phyloP scores from a whole-genome alignment of 192 early-diverging fungal genomes.

The Entrophospora sp. region DNA sequence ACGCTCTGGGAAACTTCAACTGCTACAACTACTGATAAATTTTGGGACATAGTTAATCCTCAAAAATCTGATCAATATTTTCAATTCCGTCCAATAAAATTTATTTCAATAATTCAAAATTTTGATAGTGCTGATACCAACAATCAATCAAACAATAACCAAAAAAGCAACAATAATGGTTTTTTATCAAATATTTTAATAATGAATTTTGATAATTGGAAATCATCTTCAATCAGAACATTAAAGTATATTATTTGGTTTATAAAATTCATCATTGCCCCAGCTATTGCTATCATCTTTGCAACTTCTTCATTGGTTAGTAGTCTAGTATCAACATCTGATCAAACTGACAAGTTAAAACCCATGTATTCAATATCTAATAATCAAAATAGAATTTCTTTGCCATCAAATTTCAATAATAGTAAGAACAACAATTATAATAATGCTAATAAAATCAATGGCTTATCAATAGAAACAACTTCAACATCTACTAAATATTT shows the following conservation, averaged over 20 bases:
- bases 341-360: neutral
- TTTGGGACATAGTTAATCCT: constrained; percentile 47
- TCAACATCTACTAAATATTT: neutral
- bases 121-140: too few relatives aligned
- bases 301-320: neutral
- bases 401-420: too few relatives aligned
- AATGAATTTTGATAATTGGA: too few relatives aligned
- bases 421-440: too few relatives aligned
- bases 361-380: neutral
- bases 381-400: neutral
- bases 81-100: constrained; percentile 32
- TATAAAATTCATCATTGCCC: neutral
- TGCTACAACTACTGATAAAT: constrained; percentile 8
- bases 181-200: too few relatives aligned
- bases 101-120: neutral
- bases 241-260: neutral
- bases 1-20: neutral
- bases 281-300: neutral
- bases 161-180: neutral
- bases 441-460: too few relatives aligned
- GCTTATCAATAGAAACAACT: too few relatives aligned
- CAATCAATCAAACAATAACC: neutral
- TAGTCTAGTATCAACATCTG: neutral
- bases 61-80: constrained; percentile 35
- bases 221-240: neutral